Evolutionary conservation across 2,329 filamentous ascomycete genomes (phyloP).

Genomic region (Trichoderma oligosporum): DNA sequence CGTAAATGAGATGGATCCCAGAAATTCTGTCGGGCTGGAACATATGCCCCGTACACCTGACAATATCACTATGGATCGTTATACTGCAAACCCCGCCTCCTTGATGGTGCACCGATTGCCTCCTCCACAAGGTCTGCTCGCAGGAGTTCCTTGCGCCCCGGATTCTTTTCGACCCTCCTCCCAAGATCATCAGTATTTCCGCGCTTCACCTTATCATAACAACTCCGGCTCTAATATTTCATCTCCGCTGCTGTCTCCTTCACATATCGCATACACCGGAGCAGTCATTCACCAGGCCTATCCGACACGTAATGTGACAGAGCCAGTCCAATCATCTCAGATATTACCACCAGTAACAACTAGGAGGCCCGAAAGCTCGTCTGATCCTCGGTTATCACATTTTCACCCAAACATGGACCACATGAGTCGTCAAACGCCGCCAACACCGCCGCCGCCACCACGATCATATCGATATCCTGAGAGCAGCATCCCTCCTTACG

Average conservation of each 20-base stretch:
- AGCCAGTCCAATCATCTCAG: constrained; percentile 2
- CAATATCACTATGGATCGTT: constrained; percentile 24
- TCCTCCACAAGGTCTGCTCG: constrained; percentile 25
- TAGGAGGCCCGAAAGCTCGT: background rate
- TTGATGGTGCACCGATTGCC: constrained; percentile 19
- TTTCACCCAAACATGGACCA: background rate
- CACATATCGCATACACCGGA: background rate
- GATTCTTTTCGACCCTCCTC: constrained; percentile 15
- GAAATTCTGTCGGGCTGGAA: constrained; percentile 21
- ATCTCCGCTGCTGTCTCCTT: constrained; percentile 6
- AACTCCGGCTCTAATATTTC: background rate
- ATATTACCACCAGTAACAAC: background rate
- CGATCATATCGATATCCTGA: background rate
- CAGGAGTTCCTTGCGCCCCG: constrained; percentile 22
- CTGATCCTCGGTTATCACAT: background rate
- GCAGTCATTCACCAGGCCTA: background rate
- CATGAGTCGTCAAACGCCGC: background rate
- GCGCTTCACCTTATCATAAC: background rate
- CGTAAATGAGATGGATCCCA: constrained; percentile 22
- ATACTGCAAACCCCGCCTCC: constrained; percentile 18
- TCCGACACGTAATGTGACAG: background rate
- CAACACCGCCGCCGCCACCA: background rate
- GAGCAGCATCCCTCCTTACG: background rate
- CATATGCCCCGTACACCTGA: constrained; percentile 28
- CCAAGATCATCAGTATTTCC: constrained; percentile 18